phyloP scores from a whole-genome alignment of 1,284 basidiomycete species.

The Boletellus dicymbophilus region DNA sequence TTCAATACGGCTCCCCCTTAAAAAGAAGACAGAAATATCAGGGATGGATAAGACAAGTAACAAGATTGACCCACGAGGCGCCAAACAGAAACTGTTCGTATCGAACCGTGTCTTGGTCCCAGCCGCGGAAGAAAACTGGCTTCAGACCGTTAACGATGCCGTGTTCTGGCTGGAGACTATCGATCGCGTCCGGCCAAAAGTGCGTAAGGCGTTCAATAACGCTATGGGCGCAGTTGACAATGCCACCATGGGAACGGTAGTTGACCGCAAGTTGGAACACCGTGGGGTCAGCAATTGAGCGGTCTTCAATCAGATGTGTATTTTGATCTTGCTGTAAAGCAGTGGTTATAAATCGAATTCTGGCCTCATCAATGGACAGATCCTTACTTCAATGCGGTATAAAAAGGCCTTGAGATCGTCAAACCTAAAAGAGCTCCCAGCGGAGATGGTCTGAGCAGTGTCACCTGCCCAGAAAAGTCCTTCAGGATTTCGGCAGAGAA shows the following conservation, averaged over 20 bases:
- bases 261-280: constrained; percentile 65
- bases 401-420: constrained; percentile 70
- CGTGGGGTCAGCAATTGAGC: constrained; percentile 36
- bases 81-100: constrained; percentile 63
- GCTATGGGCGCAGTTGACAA: constrained; percentile 64
- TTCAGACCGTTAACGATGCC: constrained; percentile 58
- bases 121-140: constrained; percentile 59
- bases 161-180: constrained; percentile 55
- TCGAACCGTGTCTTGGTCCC: constrained; percentile 51
- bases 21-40: constrained; percentile 3
- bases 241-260: constrained; percentile 72
- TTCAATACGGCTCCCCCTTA: constrained; percentile 54
- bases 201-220: constrained; percentile 59
- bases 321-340: constrained; percentile 21
- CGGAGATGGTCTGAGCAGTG: constrained; percentile 75
- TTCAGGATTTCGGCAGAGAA: constrained; percentile 59
- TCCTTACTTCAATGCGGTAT: constrained; percentile 54
- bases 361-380: fast-evolving
- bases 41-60: background rate
- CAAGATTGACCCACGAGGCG: constrained; percentile 36
- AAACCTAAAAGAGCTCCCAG: constrained; percentile 72
- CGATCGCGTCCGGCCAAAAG: constrained; percentile 71
- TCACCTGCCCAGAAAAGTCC: constrained; percentile 81
- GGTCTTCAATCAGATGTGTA: constrained; percentile 11
- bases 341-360: background rate